These are phyloP conservation scores for Helichrysum umbraculigerum DNA, from an alignment of 129 eudicot genomes.

Conservation along the genomic window DNA sequence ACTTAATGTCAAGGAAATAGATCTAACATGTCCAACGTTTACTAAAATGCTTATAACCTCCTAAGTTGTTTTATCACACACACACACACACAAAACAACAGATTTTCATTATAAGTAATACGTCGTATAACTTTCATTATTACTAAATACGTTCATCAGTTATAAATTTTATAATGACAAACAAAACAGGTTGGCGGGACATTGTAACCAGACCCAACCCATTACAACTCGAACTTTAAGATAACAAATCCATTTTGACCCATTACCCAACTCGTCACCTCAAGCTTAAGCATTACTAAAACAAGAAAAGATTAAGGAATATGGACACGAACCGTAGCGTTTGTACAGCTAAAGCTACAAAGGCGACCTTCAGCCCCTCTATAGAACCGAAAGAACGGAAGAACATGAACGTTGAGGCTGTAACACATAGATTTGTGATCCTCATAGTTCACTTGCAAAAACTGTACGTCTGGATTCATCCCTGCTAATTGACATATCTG, in stretches of 20 bases:
- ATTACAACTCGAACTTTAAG: not conserved
- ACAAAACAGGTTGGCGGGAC: not conserved
- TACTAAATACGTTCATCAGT: not conserved
- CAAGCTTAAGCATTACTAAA: not conserved
- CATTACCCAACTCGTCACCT: not conserved
- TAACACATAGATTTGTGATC: constrained; percentile 84
- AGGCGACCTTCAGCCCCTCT: constrained; percentile 80
- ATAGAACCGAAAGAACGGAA: constrained; percentile 81
- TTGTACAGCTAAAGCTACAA: constrained; percentile 88
- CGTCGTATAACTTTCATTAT: not conserved
- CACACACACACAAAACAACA: not conserved
- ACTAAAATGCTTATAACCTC: not conserved
- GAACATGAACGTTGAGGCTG: constrained; percentile 71
- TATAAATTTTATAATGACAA: not conserved
- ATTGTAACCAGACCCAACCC: not conserved
- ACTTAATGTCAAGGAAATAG: not conserved
- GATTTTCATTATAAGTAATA: not conserved
- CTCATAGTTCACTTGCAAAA: constrained; percentile 71
- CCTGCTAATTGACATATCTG: constrained; percentile 86
- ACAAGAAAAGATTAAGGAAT: not conserved
- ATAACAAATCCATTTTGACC: not conserved
- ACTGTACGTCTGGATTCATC: constrained; percentile 79
- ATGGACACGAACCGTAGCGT: constrained; percentile 74
- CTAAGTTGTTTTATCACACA: not conserved
- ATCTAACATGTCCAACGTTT: not conserved